These are phyloP conservation scores for Lathyrus oleraceus DNA, from an alignment of 306 rosid species.

Conservation along the genomic window DNA sequence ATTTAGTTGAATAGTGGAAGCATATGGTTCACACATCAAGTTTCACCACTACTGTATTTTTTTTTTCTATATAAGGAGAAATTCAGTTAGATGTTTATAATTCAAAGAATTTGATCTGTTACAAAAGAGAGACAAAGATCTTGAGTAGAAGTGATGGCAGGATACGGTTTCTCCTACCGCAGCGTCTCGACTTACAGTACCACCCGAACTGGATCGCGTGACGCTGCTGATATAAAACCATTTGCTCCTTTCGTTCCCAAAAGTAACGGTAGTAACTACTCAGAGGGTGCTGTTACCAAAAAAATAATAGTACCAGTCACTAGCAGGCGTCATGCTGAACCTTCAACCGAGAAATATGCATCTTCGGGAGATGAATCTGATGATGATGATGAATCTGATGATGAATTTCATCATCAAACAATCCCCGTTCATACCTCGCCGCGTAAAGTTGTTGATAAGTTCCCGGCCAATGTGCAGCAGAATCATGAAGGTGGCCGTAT, in stretches of 20 bases:
- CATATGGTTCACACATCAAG: background rate
- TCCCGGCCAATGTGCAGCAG: conserved; percentile 32
- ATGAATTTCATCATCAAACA: background rate
- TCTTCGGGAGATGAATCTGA: conserved; percentile 21
- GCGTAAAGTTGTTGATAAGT: conserved; percentile 6
- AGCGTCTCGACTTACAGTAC: conserved; percentile 32
- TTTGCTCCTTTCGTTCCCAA: conserved; percentile 35
- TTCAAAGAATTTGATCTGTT: background rate
- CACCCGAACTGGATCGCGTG: background rate
- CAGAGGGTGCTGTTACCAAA: conserved; percentile 22
- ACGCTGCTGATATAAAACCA: conserved; percentile 25
- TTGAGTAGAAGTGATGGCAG: conserved; percentile 38
- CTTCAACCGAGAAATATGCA: conserved; percentile 23
- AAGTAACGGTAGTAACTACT: background rate
- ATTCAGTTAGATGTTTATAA: background rate
- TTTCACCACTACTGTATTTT: background rate
- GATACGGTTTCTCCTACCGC: conserved; percentile 31
- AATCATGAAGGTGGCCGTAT: conserved; percentile 35
- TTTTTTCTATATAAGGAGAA: conserved; percentile 36
- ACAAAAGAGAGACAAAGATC: background rate
- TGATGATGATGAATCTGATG: conserved; percentile 15
- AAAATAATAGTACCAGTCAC: conserved; percentile 35
- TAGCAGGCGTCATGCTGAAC: conserved; percentile 9
- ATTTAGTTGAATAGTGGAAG: background rate
- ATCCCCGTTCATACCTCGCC: conserved; percentile 32